Conservation (phyloP, 2,329 filamentous ascomycete genomes). For the Rutstroemia sp. region DNA sequence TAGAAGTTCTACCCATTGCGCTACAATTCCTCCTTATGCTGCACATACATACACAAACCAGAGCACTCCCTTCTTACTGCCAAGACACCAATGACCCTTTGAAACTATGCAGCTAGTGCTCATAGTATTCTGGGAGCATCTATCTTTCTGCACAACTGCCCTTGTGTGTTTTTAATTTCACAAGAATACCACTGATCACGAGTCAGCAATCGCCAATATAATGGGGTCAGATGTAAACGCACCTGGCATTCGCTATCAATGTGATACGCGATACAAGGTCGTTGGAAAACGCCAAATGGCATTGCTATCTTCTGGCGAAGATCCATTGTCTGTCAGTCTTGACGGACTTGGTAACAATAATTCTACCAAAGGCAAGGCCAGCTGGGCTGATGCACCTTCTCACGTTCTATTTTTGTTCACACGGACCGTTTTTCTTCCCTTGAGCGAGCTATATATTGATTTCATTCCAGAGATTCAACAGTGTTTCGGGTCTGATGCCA, state of each 20-base stretch:
- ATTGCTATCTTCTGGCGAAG: constrained; percentile 38
- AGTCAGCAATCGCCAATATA: constrained; percentile 13
- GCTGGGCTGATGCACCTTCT: background rate
- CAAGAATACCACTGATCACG: background rate
- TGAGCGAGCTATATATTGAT: constrained; percentile 7
- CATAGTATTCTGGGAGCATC: background rate
- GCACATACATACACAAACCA: background rate
- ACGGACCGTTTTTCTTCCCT: background rate
- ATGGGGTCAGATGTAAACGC: constrained; percentile 22
- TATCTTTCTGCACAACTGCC: background rate
- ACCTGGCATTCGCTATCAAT: constrained; percentile 17
- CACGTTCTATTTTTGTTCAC: background rate
- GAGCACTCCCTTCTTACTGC: background rate
- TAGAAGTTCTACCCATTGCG: background rate
- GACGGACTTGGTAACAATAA: constrained; percentile 4
- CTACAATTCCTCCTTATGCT: background rate
- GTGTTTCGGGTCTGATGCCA: constrained; percentile 38
- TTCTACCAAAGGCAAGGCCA: constrained; percentile 2
- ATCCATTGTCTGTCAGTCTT: constrained; percentile 28
- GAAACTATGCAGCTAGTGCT: background rate
- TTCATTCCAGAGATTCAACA: constrained; percentile 3
- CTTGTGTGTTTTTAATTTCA: too few species aligned
- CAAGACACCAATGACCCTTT: background rate
- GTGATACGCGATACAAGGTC: constrained; percentile 36
- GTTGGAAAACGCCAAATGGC: constrained; percentile 42